phyloP scores from a whole-genome alignment of 2,329 filamentous ascomycete genomes.

The Trichoderma harzianum region DNA sequence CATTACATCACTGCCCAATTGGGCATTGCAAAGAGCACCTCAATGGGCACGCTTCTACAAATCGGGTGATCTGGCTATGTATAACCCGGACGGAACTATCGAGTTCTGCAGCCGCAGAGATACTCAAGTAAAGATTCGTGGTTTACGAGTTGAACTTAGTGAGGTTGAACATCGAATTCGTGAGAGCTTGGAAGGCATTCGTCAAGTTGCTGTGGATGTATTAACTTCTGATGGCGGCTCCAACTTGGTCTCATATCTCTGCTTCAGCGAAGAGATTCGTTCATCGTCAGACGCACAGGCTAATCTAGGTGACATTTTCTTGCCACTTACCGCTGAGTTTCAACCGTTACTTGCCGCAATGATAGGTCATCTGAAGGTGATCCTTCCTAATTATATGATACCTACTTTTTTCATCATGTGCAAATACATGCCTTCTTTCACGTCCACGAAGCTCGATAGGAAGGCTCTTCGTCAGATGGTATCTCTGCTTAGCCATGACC shows the following conservation, averaged over 20 bases:
- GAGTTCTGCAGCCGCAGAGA: constrained; percentile 10
- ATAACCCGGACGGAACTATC: constrained; percentile 27
- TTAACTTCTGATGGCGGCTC: not conserved
- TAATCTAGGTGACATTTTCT: not conserved
- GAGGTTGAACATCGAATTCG: constrained; percentile 8
- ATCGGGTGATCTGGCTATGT: constrained; percentile 44
- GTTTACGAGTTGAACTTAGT: constrained; percentile 2
- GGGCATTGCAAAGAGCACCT: constrained; percentile 24
- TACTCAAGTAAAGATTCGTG: constrained; percentile 14
- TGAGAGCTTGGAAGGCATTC: not conserved
- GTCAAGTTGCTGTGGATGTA: constrained; percentile 1
- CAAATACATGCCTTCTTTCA: constrained; percentile 8
- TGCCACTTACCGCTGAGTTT: not conserved
- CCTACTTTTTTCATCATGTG: constrained; percentile 6
- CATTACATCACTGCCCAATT: constrained; percentile 26
- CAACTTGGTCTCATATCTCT: not conserved
- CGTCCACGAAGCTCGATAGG: constrained; percentile 11
- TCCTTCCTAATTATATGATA: constrained; percentile 3
- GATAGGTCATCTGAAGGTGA: not conserved
- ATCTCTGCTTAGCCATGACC: not conserved
- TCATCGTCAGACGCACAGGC: not conserved
- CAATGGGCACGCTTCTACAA: constrained; percentile 34
- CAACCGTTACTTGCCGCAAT: not conserved
- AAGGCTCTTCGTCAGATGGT: not conserved
- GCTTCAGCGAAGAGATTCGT: not conserved